Conservation (phyloP, 495 filamentous ascomycete genomes). For the Neurospora africana region DNA sequence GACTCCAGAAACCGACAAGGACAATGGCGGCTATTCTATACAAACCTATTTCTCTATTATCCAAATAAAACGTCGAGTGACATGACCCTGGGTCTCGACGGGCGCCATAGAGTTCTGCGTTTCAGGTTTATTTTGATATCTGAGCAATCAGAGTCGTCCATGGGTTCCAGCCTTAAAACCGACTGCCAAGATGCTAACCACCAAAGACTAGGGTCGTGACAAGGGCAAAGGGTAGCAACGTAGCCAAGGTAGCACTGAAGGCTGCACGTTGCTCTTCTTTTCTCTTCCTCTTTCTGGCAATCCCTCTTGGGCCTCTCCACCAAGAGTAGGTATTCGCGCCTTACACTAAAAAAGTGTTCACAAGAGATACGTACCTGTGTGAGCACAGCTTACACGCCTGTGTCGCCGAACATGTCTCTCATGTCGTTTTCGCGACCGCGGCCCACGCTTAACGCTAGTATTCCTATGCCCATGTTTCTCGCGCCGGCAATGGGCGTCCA, state of each 20-base stretch:
- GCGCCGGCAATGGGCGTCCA: conserved; percentile 12
- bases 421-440: conserved; percentile 2
- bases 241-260: conserved; percentile 5
- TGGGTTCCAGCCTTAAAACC: conserved; percentile 15
- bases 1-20: background rate
- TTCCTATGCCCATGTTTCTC: conserved; percentile 7
- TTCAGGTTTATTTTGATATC: conserved; percentile 31
- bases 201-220: background rate
- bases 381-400: conserved; percentile 1
- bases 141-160: conserved; percentile 10
- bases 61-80: conserved; percentile 9
- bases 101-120: conserved; percentile 27
- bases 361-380: background rate
- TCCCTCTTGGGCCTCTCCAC: background rate
- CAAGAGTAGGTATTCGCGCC: background rate
- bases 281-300: background rate
- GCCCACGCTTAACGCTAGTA: conserved; percentile 13
- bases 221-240: conserved; percentile 9
- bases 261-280: background rate
- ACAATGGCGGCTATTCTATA: conserved; percentile 1
- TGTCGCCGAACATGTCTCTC: conserved; percentile 2
- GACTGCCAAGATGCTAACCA: background rate
- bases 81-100: conserved; percentile 7
- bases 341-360: background rate
- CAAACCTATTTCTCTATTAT: conserved; percentile 5